Base-by-base conservation (phyloP, 257 asterid species). In the Petunia secreta region DNA sequence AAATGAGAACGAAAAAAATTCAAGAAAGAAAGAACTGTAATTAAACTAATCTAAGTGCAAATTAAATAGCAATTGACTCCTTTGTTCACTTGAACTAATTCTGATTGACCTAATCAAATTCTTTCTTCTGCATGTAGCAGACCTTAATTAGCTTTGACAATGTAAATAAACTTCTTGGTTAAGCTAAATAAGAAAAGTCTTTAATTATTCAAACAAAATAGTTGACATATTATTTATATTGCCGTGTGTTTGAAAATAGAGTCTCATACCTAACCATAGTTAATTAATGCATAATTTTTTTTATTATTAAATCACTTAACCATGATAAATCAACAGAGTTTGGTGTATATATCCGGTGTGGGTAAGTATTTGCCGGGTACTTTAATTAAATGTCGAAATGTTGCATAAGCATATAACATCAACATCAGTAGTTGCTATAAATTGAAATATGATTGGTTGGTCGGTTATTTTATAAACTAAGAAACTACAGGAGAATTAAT, bases 371-470 rank as follows among this genome's bases (percentile, higher is more conserved):
- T 13, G 8, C 25, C 25, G 41, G 0, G 1, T 44, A 41, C 3
- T 25, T 25, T 59, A 0, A 59, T 16, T 40, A 77, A 40, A 44
- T 55, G 1, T 58, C 7, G 16, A 57, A 41, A 41, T 39, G 58
- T 38, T 54, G 63, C 65, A 76, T 43, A 58, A 76, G 57, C 57
- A 76, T 34, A 41, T 58, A 43, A 76, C 11, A 59, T 43, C 39
- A 77, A 41, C 80, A 44, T 10, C 57, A 77, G 8, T 57, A 41
- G 68, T 59, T 48, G 2, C 73, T 2, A 40, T 34, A 77, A 43
- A 57, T 36, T 39, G 44, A 2, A 59, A 44, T 41, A 25, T 0
- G 71, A 59, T 77, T 77, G 71, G 59, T 77, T 77, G 80, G 59
- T 77, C 37, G 58, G 71, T 77, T 41, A 2, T 5, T 46, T 43